Evolutionary conservation across 2,329 filamentous ascomycete genomes (phyloP).

Genomic region (Monosporascus cannonballus): DNA sequence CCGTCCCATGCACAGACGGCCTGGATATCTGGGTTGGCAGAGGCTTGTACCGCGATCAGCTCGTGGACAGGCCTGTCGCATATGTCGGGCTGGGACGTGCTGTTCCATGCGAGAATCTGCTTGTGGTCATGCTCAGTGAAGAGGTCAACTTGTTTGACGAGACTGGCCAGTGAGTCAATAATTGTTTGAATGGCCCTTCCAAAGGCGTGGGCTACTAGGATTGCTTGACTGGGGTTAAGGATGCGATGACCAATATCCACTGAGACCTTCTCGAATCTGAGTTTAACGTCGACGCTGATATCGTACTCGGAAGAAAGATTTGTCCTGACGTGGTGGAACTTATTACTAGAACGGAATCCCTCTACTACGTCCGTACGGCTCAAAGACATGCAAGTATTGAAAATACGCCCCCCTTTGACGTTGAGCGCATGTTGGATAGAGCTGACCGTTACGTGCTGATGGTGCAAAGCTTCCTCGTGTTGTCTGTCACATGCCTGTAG

Average conservation of each 20-base stretch:
- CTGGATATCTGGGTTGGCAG: conserved; percentile 30
- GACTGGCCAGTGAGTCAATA: conserved; percentile 33
- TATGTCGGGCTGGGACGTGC: conserved; percentile 34
- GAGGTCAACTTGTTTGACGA: conserved; percentile 41
- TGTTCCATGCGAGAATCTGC: conserved; percentile 48
- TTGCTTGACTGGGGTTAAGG: conserved; percentile 36
- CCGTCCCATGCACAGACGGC: conserved; percentile 27
- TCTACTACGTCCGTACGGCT: conserved; percentile 29
- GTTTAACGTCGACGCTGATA: conserved; percentile 38
- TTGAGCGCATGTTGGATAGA: conserved; percentile 42
- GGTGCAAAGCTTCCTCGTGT: conserved; percentile 23
- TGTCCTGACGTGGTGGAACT: conserved; percentile 30
- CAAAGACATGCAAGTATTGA: conserved; percentile 47
- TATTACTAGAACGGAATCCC: conserved; percentile 22
- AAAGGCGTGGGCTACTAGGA: conserved; percentile 46
- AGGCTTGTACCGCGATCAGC: conserved; percentile 35
- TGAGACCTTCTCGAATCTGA: conserved; percentile 34
- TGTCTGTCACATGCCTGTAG: conserved; percentile 19
- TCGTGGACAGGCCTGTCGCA: conserved; percentile 38
- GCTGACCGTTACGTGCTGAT: conserved; percentile 39
- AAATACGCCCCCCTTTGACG: conserved; percentile 34
- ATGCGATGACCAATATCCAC: conserved; percentile 39
- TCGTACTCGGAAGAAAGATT: conserved; percentile 42
- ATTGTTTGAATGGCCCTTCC: conserved; percentile 44
- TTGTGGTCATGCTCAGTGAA: conserved; percentile 51